These are phyloP conservation scores for Ogataea nakhonphanomensis DNA, from an alignment of 805 yeast genomes.

Conservation along the genomic window DNA sequence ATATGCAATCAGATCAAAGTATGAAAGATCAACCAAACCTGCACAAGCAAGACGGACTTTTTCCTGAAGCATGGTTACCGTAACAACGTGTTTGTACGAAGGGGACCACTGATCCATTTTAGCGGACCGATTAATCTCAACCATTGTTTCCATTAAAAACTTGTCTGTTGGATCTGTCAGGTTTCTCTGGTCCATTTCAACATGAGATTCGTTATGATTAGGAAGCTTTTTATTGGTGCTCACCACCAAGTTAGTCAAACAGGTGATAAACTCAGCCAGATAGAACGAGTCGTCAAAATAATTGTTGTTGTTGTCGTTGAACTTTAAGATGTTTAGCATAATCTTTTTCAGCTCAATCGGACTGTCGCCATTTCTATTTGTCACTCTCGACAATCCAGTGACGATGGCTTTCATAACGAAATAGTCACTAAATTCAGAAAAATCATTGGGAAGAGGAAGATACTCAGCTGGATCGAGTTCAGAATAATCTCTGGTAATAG, in stretches of 20 bases:
- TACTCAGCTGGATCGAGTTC: slow-evolving; percentile 37
- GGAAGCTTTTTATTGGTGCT: slow-evolving; percentile 24
- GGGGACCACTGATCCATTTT: slow-evolving; percentile 87
- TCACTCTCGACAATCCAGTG: slow-evolving; percentile 52
- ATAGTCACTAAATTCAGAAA: slow-evolving; percentile 64
- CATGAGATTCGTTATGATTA: slow-evolving; percentile 22
- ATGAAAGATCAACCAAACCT: slow-evolving; percentile 50
- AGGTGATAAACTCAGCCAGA: slow-evolving; percentile 51
- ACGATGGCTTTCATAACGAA: slow-evolving; percentile 72
- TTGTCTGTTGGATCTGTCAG: slow-evolving; percentile 29
- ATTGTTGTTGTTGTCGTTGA: slow-evolving; percentile 82
- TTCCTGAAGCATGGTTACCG: slow-evolving; percentile 54
- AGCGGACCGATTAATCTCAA: slow-evolving; percentile 70
- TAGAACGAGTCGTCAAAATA: slow-evolving; percentile 71
- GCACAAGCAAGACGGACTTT: slow-evolving; percentile 56
- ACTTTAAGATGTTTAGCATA: slow-evolving; percentile 67
- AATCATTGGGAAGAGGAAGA: slow-evolving; percentile 78
- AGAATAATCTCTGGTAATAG: slow-evolving; percentile 24
- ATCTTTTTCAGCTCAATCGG: slow-evolving; percentile 58
- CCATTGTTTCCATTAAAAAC: slow-evolving; percentile 46
- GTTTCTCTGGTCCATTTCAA: slow-evolving; percentile 11
- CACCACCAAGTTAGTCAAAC: slow-evolving; percentile 41
- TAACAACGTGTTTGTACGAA: slow-evolving; percentile 55
- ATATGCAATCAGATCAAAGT: slow-evolving; percentile 53
- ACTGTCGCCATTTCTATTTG: slow-evolving; percentile 57